These are phyloP conservation scores for Kwoniella bestiolae DNA, from an alignment of 768 basidiomycete species.

Conservation along the genomic window DNA sequence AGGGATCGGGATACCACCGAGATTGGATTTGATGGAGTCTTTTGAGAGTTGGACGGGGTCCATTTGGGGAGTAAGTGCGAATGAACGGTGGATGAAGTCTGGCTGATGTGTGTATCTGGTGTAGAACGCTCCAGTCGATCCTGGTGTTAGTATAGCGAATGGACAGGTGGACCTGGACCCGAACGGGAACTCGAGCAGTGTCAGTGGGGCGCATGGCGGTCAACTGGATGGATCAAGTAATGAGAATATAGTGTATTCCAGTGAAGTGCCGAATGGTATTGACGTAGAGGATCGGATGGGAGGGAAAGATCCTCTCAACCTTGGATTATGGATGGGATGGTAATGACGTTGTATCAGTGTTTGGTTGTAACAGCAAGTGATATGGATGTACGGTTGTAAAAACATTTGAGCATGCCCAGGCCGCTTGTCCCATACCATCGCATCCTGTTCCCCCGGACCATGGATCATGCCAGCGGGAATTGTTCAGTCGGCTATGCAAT, in stretches of 20 bases:
- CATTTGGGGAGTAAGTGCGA: neutral
- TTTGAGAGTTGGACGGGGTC: constrained; percentile 6
- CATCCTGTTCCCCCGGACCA: neutral
- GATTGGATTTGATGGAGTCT: constrained; percentile 12
- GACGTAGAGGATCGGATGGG: neutral
- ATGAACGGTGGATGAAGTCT: too few relatives aligned
- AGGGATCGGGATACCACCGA: neutral
- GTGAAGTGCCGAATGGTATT: neutral
- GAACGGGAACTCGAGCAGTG: neutral
- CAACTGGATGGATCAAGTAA: neutral
- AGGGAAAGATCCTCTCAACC: neutral
- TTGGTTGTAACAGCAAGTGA: neutral
- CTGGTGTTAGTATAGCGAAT: too few relatives aligned
- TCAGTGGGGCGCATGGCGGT: neutral
- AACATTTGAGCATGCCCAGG: too few relatives aligned
- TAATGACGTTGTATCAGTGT: neutral
- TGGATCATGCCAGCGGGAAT: neutral
- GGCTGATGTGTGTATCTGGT: too few relatives aligned
- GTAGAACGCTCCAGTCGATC: too few relatives aligned
- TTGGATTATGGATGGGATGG: constrained; percentile 3
- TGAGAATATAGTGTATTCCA: neutral
- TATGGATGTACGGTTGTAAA: too few relatives aligned
- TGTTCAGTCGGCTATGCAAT: constrained; percentile 20
- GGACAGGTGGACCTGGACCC: too few relatives aligned
- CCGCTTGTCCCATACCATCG: neutral